Evolutionary conservation across 176 grass and related monocot genomes (phyloP), one percentile per base, ranked within the genome.

Genomic region (Phragmites australis): DNA sequence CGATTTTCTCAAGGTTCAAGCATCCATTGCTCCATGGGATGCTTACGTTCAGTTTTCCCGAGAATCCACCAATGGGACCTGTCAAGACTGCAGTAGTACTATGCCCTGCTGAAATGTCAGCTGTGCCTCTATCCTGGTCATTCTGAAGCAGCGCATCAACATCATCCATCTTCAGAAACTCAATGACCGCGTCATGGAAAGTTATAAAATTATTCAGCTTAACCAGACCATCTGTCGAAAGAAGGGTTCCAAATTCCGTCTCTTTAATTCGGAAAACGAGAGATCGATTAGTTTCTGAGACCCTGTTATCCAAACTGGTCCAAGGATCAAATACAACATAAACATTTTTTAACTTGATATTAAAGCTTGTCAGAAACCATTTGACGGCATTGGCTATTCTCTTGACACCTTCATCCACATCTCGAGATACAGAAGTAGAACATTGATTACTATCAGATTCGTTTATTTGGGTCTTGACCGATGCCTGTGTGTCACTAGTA

Each of bases 331-430:
- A 95, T 65, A 92, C 88, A 70, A 95, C 71, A 80, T 89, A 95
- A 79, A 87, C 75, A 62, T 94, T 87, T 49, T 93, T 95, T 73
- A 95, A 77, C 77, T 83, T 93, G 68, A 99, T 76, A 74, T 93
- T 86, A 81, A 99, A 99, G 74, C 88, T 95, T 50, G 96, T 99
- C 59, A 99, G 82, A 44, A 99, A 99, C 84, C 82, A 88, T 85
- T 89, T 99, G 59, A 99, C 96, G 21, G 85, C 88, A 75, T 82
- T 89, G 67, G 96, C 96, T 79, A 99, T 99, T 81, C 73, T 93
- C 79, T 99, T 95, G 32, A 99, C 96, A 18, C 96, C 96, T 82
- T 95, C 92, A 79, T 99, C 90, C 25, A 99, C 92, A 84, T 93
- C 90, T 87, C 76, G 83, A 71, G 92, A 90, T 67, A 71, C 76